Base-by-base conservation (phyloP, 2,329 filamentous ascomycete genomes). In the Fusarium pseudograminearum region DNA sequence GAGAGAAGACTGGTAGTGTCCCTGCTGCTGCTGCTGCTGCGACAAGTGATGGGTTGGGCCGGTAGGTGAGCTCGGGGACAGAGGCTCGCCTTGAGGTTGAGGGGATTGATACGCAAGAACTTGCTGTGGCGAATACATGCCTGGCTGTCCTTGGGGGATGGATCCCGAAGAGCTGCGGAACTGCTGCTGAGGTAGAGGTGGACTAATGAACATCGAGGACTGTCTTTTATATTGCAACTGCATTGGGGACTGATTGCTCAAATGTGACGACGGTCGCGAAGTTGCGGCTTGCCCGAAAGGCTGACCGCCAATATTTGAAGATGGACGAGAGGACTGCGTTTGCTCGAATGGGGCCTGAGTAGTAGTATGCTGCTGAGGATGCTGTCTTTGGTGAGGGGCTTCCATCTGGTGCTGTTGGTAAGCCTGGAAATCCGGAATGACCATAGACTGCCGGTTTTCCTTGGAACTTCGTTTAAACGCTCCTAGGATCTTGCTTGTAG, bases 401-500 rank as follows among this genome's bases (percentile, higher is more conserved):
- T 58, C 61, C 64, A 69, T 71, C 33, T 63, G 66, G n/a, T 73
- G 62, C 30, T 73, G 71, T 46, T 74, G 70, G 50, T 59, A 63
- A 34, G 55, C 59, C 18, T 73, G 73, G 1, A 54, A 38, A 24
- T 65, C 66, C 5, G 64, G 61, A 42, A 57, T 36, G 11, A 52
- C 59, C 38, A 69, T 67, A 18, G 64, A 71, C 20, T 72, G 74
- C n/a, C 72, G 74, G 16, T 65, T 70, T 31, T 55, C 57, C 62
- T 76, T 80, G 7, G 76, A 76, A 31, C 61, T 70, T 70, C 76
- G 73, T 64, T 78, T 80, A 44, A 80, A 77, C 1, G 77, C 77
- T 2, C 74, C 72, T 1, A 79, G 56, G 2, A 80, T 57, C 61
- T 77, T 80, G 20, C 67, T 74, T 3, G 72, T 62, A 16, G 71